These are phyloP conservation scores for Fusarium denticulatum DNA, from an alignment of 2,329 filamentous ascomycete genomes.

Conservation along the genomic window DNA sequence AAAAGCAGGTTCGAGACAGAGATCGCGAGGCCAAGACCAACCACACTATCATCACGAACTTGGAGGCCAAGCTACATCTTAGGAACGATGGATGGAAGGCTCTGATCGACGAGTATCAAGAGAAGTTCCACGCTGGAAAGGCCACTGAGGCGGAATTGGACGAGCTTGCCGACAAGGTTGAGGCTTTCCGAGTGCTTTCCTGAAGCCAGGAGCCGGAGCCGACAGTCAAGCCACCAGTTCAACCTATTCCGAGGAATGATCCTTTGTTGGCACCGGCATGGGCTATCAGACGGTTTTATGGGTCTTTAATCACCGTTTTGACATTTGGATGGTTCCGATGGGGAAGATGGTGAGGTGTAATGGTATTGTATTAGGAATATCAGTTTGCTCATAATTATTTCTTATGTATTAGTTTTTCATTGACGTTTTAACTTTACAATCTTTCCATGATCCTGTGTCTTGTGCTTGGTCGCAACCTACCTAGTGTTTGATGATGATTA, in stretches of 20 bases:
- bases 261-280: not conserved
- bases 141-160: no score
- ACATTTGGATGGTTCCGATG: not conserved
- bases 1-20: no score
- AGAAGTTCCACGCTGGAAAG: no score
- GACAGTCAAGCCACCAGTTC: accelerated
- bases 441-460: accelerated
- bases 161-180: no score
- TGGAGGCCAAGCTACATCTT: no score
- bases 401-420: accelerated
- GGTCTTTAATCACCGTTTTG: accelerated
- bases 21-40: no score
- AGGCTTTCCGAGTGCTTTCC: no score
- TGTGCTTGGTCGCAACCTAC: no score
- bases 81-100: no score
- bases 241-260: accelerated
- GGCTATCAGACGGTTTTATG: not conserved
- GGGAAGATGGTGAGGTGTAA: not conserved
- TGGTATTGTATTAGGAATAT: accelerated
- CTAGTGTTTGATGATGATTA: no score
- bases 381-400: not conserved
- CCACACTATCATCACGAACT: no score
- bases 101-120: no score
- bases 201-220: not conserved
- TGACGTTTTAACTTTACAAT: accelerated